Percentiles rank a stretch among this genome's conserved stretches.
These are phyloP conservation scores for Gossypioides kirkii DNA, from an alignment of 345 rosid species.

Conservation along the genomic window DNA sequence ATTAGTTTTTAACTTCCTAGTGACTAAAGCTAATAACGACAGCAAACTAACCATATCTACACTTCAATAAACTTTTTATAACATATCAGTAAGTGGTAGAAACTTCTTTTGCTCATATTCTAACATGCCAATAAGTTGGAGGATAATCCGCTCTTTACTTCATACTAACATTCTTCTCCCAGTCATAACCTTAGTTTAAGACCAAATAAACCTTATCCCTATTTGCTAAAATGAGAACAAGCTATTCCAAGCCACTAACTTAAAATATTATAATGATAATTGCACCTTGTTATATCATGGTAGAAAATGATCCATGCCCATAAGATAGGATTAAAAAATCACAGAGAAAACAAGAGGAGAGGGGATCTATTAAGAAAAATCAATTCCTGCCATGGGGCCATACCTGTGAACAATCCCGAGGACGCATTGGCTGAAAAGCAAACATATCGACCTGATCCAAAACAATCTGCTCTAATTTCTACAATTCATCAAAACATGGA, in stretches of 20 bases:
- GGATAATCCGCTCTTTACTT: no score
- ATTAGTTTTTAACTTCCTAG: no score
- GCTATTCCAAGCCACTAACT: background rate
- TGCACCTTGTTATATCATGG: background rate
- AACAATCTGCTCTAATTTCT: slow-evolving; percentile 72
- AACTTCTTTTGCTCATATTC: no score
- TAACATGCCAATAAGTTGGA: no score
- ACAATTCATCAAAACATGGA: slow-evolving; percentile 24
- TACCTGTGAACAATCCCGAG: slow-evolving; percentile 89
- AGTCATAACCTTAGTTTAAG: no score
- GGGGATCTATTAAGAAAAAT: background rate
- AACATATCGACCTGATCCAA: slow-evolving; percentile 50
- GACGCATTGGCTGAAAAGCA: slow-evolving; percentile 79
- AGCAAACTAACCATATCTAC: no score
- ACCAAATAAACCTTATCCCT: background rate
- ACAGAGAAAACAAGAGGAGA: background rate
- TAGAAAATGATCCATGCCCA: background rate
- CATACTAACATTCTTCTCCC: no score
- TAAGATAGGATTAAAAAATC: background rate
- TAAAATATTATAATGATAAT: background rate
- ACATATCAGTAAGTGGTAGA: no score
- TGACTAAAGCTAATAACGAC: no score
- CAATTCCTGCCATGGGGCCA: background rate
- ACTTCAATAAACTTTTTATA: no score
- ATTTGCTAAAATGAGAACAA: background rate